Percentiles rank a stretch among this genome's conserved stretches.
Evolutionary conservation across 2,329 filamentous ascomycete species (phyloP).

Genomic region (Colletotrichum gigasporum): DNA sequence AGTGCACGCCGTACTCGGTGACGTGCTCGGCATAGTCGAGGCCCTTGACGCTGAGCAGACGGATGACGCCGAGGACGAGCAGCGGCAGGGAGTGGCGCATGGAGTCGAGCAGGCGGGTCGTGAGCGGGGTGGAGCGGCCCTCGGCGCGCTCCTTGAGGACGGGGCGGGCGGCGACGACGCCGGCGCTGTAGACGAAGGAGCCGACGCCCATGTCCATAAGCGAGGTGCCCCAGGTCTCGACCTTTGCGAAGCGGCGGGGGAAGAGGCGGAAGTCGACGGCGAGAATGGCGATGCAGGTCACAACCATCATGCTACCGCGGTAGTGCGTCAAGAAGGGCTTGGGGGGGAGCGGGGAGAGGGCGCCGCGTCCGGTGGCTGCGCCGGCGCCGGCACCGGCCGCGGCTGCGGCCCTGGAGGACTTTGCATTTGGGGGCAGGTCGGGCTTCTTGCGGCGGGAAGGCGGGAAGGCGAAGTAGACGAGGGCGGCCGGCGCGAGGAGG

Average conservation of each 20-base stretch:
- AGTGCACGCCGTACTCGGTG: slow-evolving; percentile 96
- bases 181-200: slow-evolving; percentile 95
- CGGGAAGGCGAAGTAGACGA: slow-evolving; percentile 68
- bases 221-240: slow-evolving; percentile 99
- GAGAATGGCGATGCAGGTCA: slow-evolving; percentile 91
- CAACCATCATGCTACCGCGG: slow-evolving; percentile 88
- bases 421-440: slow-evolving; percentile 55
- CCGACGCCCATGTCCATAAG: slow-evolving; percentile 98
- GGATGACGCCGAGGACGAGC: slow-evolving; percentile 79
- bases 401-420: slow-evolving; percentile 45
- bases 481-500: slow-evolving; percentile 74
- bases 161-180: slow-evolving; percentile 87
- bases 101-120: slow-evolving; percentile 70
- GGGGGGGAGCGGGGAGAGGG: slow-evolving; percentile 70
- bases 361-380: slow-evolving; percentile 27
- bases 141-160: slow-evolving; percentile 75
- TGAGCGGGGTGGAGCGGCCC: slow-evolving; percentile 58
- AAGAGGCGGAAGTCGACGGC: slow-evolving; percentile 96
- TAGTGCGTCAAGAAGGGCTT: slow-evolving; percentile 96
- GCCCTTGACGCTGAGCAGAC: slow-evolving; percentile 90
- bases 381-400: slow-evolving; percentile 17
- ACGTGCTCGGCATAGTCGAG: slow-evolving; percentile 97
- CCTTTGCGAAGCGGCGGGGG: slow-evolving; percentile 94
- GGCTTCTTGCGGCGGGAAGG: slow-evolving; percentile 55
- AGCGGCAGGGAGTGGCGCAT: slow-evolving; percentile 86